Conservation (phyloP, 2,329 filamentous ascomycete species). For the Peltaster fructicola region DNA sequence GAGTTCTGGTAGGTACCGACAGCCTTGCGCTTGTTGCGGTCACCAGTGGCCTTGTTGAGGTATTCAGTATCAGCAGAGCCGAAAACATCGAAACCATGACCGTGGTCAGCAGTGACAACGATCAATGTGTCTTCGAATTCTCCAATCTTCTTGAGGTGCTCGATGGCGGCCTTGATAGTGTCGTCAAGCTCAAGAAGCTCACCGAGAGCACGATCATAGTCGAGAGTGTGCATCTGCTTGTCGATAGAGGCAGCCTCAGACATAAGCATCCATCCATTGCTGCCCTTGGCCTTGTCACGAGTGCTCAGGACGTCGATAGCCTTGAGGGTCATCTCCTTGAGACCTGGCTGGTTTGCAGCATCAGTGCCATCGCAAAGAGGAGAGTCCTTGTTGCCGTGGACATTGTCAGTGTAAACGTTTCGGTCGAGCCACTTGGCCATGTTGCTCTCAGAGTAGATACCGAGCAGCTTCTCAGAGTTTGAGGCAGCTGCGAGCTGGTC, state of each 20-base stretch:
- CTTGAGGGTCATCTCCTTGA: conserved; percentile 83
- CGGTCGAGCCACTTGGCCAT: conserved; percentile 76
- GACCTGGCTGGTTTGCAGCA: conserved; percentile 59
- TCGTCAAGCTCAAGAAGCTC: conserved; percentile 77
- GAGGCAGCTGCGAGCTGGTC: conserved; percentile 45
- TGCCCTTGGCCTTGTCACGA: conserved; percentile 33
- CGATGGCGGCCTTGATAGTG: conserved; percentile 57
- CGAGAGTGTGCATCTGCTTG: conserved; percentile 75
- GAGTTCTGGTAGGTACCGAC: conserved; percentile 57
- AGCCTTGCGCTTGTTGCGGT: conserved; percentile 58
- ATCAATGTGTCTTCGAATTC: conserved; percentile 60
- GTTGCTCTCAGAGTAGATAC: conserved; percentile 58
- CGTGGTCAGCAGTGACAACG: conserved; percentile 72
- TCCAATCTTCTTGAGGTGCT: conserved; percentile 47
- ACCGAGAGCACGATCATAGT: conserved; percentile 71
- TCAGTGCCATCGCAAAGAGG: conserved; percentile 46
- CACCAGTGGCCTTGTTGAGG: conserved; percentile 43
- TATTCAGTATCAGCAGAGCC: conserved; percentile 69
- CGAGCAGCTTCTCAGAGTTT: conserved; percentile 47
- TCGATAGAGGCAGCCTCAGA: conserved; percentile 71
- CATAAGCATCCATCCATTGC: conserved; percentile 73
- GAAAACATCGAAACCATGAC: conserved; percentile 77
- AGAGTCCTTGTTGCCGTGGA: conserved; percentile 47
- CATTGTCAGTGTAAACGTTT: conserved; percentile 59
- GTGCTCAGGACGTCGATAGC: conserved; percentile 61